phyloP scores from a whole-genome alignment of 805 yeast species.

The Ogataea naganishii region DNA sequence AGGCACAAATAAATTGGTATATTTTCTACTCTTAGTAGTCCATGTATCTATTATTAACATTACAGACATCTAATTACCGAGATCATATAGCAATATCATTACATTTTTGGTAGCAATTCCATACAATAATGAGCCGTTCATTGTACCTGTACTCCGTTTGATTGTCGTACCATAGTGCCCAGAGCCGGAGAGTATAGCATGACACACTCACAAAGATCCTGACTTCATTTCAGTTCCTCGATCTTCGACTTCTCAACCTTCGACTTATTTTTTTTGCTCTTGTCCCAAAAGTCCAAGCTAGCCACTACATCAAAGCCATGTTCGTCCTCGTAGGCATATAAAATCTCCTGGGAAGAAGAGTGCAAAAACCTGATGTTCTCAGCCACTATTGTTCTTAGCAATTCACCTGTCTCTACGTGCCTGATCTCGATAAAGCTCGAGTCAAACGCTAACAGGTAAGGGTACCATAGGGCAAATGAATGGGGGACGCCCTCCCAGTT shows the following conservation, averaged over 20 bases:
- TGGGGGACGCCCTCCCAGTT: slow-evolving; percentile 97
- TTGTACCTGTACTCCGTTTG: too few relatives aligned
- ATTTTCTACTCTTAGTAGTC: too few relatives aligned
- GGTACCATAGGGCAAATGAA: slow-evolving; percentile 88
- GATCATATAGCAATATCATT: too few relatives aligned
- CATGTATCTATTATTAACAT: too few relatives aligned
- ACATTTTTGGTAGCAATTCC: too few relatives aligned
- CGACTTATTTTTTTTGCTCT: slow-evolving; percentile 22
- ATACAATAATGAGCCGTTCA: too few relatives aligned
- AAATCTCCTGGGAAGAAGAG: slow-evolving; percentile 84
- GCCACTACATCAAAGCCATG: slow-evolving; percentile 89
- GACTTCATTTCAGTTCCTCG: not conserved
- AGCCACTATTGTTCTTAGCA: slow-evolving; percentile 83
- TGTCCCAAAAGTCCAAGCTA: slow-evolving; percentile 81
- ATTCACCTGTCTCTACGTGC: slow-evolving; percentile 78
- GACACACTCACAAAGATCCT: not conserved
- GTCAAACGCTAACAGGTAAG: slow-evolving; percentile 87
- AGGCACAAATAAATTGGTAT: too few relatives aligned
- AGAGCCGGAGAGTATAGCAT: too few relatives aligned
- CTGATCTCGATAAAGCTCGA: slow-evolving; percentile 85
- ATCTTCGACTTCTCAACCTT: not conserved
- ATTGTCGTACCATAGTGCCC: too few relatives aligned
- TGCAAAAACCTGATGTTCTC: slow-evolving; percentile 87
- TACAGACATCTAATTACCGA: too few relatives aligned
- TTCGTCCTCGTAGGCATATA: slow-evolving; percentile 88